These are phyloP conservation scores for Hibiscus tridactylites DNA, from an alignment of 345 rosid species.

Conservation along the genomic window DNA sequence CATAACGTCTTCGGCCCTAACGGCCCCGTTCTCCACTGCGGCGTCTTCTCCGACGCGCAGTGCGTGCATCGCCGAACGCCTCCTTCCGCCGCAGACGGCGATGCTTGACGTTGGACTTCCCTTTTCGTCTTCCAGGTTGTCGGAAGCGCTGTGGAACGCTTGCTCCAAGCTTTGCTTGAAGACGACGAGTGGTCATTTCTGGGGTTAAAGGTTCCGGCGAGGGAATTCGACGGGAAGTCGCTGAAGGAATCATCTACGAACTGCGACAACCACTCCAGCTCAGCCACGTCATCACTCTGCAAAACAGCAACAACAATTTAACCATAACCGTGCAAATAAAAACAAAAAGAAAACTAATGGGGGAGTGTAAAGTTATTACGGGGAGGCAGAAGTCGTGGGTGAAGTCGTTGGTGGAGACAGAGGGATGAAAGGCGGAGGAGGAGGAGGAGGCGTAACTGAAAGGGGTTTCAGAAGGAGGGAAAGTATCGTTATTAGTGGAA, in stretches of 20 bases:
- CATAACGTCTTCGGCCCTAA: slow-evolving; percentile 72
- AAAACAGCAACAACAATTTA: background rate
- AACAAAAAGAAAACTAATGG: background rate
- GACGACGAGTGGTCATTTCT: slow-evolving; percentile 30
- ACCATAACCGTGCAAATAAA: background rate
- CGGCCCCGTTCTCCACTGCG: slow-evolving; percentile 85
- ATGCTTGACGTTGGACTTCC: slow-evolving; percentile 14
- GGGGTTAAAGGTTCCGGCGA: slow-evolving; percentile 24
- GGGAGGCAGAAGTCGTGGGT: slow-evolving; percentile 62
- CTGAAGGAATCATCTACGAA: slow-evolving; percentile 71
- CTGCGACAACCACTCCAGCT: slow-evolving; percentile 76
- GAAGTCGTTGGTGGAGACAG: slow-evolving; percentile 39
- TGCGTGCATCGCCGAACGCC: slow-evolving; percentile 54
- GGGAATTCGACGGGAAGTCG: slow-evolving; percentile 41
- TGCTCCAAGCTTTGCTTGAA: slow-evolving; percentile 39
- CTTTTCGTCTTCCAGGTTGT: slow-evolving; percentile 7
- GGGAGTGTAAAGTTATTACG: slow-evolving; percentile 17
- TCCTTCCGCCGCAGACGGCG: slow-evolving; percentile 25
- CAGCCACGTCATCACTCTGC: slow-evolving; percentile 78
- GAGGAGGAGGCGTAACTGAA: slow-evolving; percentile 27
- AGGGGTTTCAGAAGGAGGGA: slow-evolving; percentile 19
- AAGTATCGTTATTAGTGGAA: slow-evolving; percentile 20
- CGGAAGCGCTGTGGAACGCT: slow-evolving; percentile 35
- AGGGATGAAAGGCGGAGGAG: slow-evolving; percentile 23
- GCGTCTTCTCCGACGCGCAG: slow-evolving; percentile 80